Base-by-base conservation (phyloP, 345 rosid genomes). In the Anastatica hierochuntica region DNA sequence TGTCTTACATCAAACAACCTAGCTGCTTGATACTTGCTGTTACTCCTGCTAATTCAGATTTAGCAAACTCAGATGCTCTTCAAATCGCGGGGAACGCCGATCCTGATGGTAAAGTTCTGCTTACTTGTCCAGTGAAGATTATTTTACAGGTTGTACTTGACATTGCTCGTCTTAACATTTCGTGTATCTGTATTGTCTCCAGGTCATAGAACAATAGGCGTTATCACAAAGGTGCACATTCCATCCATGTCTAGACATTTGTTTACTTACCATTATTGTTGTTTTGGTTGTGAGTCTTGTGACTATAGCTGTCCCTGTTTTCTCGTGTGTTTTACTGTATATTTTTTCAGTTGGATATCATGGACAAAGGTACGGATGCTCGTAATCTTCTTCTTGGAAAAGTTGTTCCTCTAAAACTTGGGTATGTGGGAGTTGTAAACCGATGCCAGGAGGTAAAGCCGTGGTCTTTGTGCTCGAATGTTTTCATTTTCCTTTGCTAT, bases 21-120 rank as follows among this genome's bases (percentile, higher is more conserved):
- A 83, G 70, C 49, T 83, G 87, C 65, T 58, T 83, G 49, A 83
- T 83, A 43, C 47, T 83, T 29, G 90, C 90, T n/a, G 84, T 83
- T 56, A 74, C 75, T 43, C 82, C 87, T 0, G 87, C 84, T 1
- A 83, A 80, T 73, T 66, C 90, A 1, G 90, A 83, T 78, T 73
- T 83, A 66, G 82, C 84, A 9, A 83, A 72, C 52, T 83, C 90
- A 4, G 90, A 83, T 76, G 90, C 90, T 7, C 79, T 83, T 54
- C 84, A 83, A 44, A 72, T 83, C 46, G 87, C 90, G 18, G 58
- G 62, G 68, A 65, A 41, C 20, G 90, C 77, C 13, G 87, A 83
- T 67, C 90, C 90, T 47, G 59, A 51, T 37, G 86, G 90, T 80
- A 55, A n/a, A 20, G 35, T 60, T 6, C 2, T 39, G 10, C 9